phyloP scores from a whole-genome alignment of 2,329 filamentous ascomycete species.

The Aureobasidium sp. region DNA sequence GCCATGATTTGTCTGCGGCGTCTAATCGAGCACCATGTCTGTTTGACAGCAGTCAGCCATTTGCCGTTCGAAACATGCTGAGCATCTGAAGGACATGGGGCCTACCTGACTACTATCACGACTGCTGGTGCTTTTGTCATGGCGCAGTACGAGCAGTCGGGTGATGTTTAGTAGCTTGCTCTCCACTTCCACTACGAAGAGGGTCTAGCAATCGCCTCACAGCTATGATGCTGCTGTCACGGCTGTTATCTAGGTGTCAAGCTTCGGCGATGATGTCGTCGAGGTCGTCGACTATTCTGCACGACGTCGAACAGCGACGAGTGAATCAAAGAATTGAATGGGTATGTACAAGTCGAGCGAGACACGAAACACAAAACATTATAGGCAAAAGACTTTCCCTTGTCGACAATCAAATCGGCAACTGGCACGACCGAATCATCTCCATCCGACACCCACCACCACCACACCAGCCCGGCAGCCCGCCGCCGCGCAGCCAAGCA shows the following conservation, averaged over 20 bases:
- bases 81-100: conserved; percentile 8
- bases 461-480: not conserved
- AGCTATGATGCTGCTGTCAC: not conserved
- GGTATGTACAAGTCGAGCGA: not conserved
- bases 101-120: conserved; percentile 45
- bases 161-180: not conserved
- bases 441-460: not conserved
- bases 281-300: not conserved
- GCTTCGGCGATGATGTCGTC: conserved; percentile 4
- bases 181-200: not conserved
- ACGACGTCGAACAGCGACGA: not conserved
- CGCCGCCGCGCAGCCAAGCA: not conserved
- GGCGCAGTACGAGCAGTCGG: not conserved
- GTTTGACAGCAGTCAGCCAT: conserved; percentile 18
- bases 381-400: not conserved
- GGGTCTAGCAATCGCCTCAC: not conserved
- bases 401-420: not conserved
- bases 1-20: conserved; percentile 91
- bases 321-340: not conserved
- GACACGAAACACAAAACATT: not conserved
- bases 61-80: not conserved
- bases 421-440: not conserved
- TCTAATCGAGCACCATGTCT: conserved; percentile 92
- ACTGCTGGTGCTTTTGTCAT: conserved; percentile 43
- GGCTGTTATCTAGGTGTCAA: not conserved